Evolutionary conservation across 495 filamentous ascomycete genomes (phyloP).

Genomic region (Mycothermus thermophilus): DNA sequence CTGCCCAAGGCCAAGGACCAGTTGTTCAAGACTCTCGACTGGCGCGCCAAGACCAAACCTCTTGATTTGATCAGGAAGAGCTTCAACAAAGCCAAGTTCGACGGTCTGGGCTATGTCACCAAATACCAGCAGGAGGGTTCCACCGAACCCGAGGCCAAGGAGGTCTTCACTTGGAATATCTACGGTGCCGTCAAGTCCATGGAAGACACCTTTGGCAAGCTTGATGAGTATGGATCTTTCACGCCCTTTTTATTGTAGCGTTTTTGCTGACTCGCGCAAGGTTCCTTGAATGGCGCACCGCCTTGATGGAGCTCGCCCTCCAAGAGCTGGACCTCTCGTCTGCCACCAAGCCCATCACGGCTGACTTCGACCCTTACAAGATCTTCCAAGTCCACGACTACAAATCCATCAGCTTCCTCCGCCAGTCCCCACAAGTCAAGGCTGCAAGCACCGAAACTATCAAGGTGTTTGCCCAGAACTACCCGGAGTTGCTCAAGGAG

Average conservation of each 20-base stretch:
- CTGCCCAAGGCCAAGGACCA: constrained; percentile 57
- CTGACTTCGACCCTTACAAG: constrained; percentile 70
- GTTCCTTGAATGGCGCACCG: constrained; percentile 75
- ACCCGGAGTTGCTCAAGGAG: constrained; percentile 72
- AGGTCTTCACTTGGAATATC: constrained; percentile 69
- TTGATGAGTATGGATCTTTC: constrained; percentile 49
- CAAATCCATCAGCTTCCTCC: constrained; percentile 65
- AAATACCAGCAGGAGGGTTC: constrained; percentile 22
- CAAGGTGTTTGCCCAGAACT: constrained; percentile 57
- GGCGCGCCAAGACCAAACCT: constrained; percentile 52
- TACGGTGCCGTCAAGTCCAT: constrained; percentile 65
- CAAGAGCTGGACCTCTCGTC: constrained; percentile 50
- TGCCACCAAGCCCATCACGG: constrained; percentile 58
- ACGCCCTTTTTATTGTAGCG: not conserved
- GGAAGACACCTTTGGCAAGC: constrained; percentile 58
- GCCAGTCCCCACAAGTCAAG: constrained; percentile 53
- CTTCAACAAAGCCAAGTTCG: constrained; percentile 41
- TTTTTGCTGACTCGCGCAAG: constrained; percentile 25
- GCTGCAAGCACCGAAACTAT: constrained; percentile 65
- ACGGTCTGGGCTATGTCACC: constrained; percentile 42
- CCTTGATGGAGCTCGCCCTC: constrained; percentile 72
- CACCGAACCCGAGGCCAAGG: constrained; percentile 28
- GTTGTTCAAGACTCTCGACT: constrained; percentile 62
- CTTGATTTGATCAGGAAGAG: constrained; percentile 32
- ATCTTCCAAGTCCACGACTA: constrained; percentile 89